phyloP scores from a whole-genome alignment of 2,329 filamentous ascomycete genomes.

The Trichoderma sp. region DNA sequence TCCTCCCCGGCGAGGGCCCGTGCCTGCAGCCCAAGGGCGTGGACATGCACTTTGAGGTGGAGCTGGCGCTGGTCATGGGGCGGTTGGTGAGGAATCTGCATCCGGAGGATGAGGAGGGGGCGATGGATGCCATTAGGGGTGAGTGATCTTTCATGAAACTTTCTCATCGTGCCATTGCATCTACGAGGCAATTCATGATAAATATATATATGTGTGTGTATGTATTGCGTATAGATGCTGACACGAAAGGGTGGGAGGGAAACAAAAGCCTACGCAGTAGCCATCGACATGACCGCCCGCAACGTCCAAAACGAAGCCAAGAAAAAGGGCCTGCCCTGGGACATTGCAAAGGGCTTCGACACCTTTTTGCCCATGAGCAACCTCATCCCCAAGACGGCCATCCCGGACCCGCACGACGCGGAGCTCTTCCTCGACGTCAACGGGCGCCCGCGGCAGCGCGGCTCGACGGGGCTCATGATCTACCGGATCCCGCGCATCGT shows the following conservation, averaged over 20 bases:
- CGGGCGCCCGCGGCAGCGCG: conserved; percentile 73
- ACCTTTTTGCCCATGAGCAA: conserved; percentile 90
- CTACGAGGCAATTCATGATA: too few species aligned
- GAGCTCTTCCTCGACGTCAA: conserved; percentile 88
- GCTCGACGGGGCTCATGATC: conserved; percentile 92
- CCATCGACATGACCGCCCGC: conserved; percentile 96
- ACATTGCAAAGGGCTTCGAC: conserved; percentile 96
- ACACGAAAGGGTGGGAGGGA: too few species aligned
- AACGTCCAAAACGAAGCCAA: conserved; percentile 97
- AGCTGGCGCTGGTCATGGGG: conserved; percentile 87
- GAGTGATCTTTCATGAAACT: conserved; percentile 34
- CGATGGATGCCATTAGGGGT: conserved; percentile 82
- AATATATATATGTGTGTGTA: too few species aligned
- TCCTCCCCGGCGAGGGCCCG: conserved; percentile 75
- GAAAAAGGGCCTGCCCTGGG: conserved; percentile 91
- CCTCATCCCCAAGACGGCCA: conserved; percentile 75
- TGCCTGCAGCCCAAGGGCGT: conserved; percentile 82
- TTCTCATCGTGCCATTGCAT: neutral
- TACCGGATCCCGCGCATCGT: conserved; percentile 86
- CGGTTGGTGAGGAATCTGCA: conserved; percentile 76
- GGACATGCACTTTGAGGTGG: conserved; percentile 90
- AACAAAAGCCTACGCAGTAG: conserved; percentile 87
- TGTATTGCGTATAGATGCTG: too few species aligned
- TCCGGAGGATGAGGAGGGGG: conserved; percentile 71
- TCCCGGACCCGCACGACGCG: conserved; percentile 84